phyloP scores from a whole-genome alignment of 2,329 filamentous ascomycete genomes.

The Exophiala spinifera region DNA sequence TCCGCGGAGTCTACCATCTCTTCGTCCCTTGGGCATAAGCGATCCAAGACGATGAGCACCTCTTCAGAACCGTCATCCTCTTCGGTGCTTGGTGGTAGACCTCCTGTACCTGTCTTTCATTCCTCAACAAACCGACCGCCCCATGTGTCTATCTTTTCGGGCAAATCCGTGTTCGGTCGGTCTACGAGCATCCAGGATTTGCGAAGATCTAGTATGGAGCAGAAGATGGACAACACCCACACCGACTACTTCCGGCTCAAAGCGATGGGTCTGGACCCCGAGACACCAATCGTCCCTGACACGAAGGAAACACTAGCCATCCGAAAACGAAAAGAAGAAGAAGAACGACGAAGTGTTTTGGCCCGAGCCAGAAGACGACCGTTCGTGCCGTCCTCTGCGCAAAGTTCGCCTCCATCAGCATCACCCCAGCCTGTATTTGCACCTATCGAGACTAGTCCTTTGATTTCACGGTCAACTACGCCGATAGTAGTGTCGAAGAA shows the following conservation, averaged over 20 bases:
- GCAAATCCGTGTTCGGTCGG: slow-evolving; percentile 16
- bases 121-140: slow-evolving; percentile 4
- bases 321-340: slow-evolving; percentile 20
- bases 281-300: slow-evolving; percentile 30
- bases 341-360: slow-evolving; percentile 20
- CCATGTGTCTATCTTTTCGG: slow-evolving; percentile 17
- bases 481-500: neutral
- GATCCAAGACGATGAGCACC: slow-evolving; percentile 27
- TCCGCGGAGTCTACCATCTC: neutral
- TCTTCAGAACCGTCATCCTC: slow-evolving; percentile 10
- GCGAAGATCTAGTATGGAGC: slow-evolving; percentile 22
- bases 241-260: slow-evolving; percentile 52
- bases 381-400: slow-evolving; percentile 2
- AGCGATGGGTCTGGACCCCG: slow-evolving; percentile 46
- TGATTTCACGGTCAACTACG: neutral
- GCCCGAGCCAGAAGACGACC: slow-evolving; percentile 8
- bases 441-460: neutral
- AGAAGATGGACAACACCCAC: slow-evolving; percentile 42
- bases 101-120: slow-evolving; percentile 3
- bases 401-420: slow-evolving; percentile 1
- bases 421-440: neutral
- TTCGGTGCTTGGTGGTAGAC: neutral
- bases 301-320: slow-evolving; percentile 22
- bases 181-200: slow-evolving; percentile 24
- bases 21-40: slow-evolving; percentile 23